Evolutionary conservation across 2,329 filamentous ascomycete species (phyloP), one percentile per base, ranked within the genome.

Genomic region (Alternaria dauci): DNA sequence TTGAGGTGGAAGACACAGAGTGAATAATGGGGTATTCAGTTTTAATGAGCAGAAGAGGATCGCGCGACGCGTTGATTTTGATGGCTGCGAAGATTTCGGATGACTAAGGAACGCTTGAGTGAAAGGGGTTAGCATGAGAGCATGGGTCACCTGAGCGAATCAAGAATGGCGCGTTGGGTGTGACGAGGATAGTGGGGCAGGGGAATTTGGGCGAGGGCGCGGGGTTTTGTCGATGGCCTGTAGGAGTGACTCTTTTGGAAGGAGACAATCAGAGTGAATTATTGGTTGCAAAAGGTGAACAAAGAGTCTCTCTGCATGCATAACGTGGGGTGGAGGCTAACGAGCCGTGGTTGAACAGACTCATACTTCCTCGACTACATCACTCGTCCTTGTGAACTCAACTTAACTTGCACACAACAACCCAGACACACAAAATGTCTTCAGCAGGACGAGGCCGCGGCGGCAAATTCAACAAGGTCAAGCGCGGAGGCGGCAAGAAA

Each of bases 401-500:
- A 52, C 55, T 38, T 41, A 28, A 52, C 55, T 38, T 41, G 26
- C 46, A 58, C 52, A 52, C 51, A 57, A 53, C 66, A 52, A 23
- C 42, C 50, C 59, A 58, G 55, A 68, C 58, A 62, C 55, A 66
- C 69, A 72, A 63, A 65, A 86, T 83, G 80, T 85, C 85, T 79
- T 83, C 89, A 62, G 79, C 80, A 70, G 78, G 79, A 69, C 79
- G 93, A 77, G 93, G 92, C 71, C 91, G 94, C 77, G 93, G 91
- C 73, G 93, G 94, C 81, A 98, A 98, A 83, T 97, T 94, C 80
- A 91, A 89, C 83, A 98, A 97, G 84, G 93, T 91, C 70, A 93
- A 92, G 71, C 87, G 94, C 81, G 94, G 94, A 86, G 94, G 94
- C 65, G 95, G 95, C 75, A 97, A 97, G 82, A 90, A 96, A 76